These are phyloP conservation scores for Trypanosoma boissoni DNA, from an alignment of 208 protist genomes.

Conservation along the genomic window DNA sequence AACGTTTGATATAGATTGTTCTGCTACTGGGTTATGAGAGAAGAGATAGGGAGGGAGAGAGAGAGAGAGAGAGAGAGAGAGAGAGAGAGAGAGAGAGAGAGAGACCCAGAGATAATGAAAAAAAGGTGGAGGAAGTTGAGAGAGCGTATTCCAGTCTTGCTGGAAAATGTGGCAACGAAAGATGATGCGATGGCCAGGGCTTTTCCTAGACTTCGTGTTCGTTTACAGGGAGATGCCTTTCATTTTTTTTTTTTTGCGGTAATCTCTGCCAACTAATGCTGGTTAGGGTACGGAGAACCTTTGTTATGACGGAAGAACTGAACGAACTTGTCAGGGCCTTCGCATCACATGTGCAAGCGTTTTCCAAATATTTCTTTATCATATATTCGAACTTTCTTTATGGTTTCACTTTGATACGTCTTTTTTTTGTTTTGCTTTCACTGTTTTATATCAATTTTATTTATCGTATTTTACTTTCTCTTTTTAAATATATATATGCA, in stretches of 20 bases:
- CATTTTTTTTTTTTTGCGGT: slow-evolving; percentile 15
- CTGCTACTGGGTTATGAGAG: no score
- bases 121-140: slow-evolving; percentile 1
- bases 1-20: no score
- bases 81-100: neutral
- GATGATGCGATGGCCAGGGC: no score
- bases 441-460: slow-evolving; percentile 7
- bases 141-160: slow-evolving; percentile 7
- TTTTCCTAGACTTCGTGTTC: no score
- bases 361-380: slow-evolving; percentile 13
- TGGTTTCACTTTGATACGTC: neutral
- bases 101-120: neutral
- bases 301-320: neutral
- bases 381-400: slow-evolving; percentile 5
- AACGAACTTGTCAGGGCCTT: neutral
- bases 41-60: no score
- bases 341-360: neutral
- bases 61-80: slow-evolving; percentile 1
- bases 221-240: no score
- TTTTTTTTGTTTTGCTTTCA: slow-evolving; percentile 8
- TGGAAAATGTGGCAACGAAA: neutral
- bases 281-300: no score
- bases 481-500: neutral
- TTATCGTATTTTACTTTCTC: slow-evolving; percentile 7
- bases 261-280: neutral